Percentiles rank a stretch among this genome's conserved stretches.
Evolutionary conservation across 495 filamentous ascomycete genomes (phyloP).

Genomic region (Penicillium paradoxum): DNA sequence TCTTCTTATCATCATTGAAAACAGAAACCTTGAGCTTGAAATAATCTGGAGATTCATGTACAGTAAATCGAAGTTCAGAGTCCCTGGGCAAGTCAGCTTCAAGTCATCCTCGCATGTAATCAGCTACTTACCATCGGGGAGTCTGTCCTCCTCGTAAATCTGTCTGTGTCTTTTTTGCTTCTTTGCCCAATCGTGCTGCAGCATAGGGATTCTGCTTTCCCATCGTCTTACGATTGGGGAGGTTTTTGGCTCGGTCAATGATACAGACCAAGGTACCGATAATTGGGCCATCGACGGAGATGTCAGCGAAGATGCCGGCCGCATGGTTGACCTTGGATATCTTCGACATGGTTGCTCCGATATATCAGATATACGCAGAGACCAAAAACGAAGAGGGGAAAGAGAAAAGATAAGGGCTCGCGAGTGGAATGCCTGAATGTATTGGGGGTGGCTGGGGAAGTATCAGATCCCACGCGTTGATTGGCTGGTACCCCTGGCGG

Average conservation of each 20-base stretch:
- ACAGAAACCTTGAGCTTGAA: conserved; percentile 88
- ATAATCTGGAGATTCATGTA: conserved; percentile 96
- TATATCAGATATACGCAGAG: background rate
- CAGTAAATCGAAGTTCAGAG: conserved; percentile 90
- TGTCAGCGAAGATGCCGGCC: conserved; percentile 92
- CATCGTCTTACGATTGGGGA: conserved; percentile 93
- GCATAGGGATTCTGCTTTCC: conserved; percentile 99
- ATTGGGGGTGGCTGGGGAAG: conserved; percentile 28
- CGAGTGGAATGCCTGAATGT: conserved; percentile 20
- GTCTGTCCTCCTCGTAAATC: conserved; percentile 94
- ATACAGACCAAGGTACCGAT: conserved; percentile 92
- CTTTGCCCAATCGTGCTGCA: conserved; percentile 88
- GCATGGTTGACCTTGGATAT: conserved; percentile 56
- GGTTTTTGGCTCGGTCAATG: conserved; percentile 89
- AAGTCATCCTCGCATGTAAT: background rate
- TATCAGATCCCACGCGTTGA: background rate
- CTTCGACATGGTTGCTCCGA: conserved; percentile 25
- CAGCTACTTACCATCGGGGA: conserved; percentile 72
- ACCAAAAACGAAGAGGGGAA: conserved; percentile 10
- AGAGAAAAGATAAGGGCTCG: conserved; percentile 10
- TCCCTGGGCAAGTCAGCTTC: conserved; percentile 60
- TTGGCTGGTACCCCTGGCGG: conserved; percentile 25
- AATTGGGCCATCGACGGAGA: conserved; percentile 88
- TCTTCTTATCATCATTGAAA: conserved; percentile 97
- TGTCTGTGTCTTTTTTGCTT: conserved; percentile 95